Base-by-base conservation (phyloP, 169 alveolate genomes). In the Pseudocohnilembus persalinus region DNA sequence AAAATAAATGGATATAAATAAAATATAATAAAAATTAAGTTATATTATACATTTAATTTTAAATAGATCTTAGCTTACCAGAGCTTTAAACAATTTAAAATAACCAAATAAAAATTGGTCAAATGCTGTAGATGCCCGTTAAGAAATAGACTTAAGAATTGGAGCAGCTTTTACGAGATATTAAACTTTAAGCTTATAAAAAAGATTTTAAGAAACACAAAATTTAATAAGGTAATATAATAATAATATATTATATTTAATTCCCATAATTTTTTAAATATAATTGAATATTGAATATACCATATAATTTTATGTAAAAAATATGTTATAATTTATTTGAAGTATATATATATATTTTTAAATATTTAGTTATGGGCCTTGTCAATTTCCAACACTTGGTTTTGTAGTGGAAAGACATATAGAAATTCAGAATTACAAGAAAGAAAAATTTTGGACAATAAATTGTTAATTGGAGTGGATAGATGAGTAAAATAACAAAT, bases 381-480 rank as follows among this genome's bases (percentile, higher is more conserved):
- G 99, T 87, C 99, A 99, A 92, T 96, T 99, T 79, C 99, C 99
- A 4, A 99, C 99, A 27, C 94, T 99, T 63, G 99, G 99, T 24
- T 98, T 99, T 88, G 98, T 99, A 27, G 99, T 98, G n/a, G 97
- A 98, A 73, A 94, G 99, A 91, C 97, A 91, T 74, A 83, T 94
- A 80, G 96, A 96, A 85, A 97, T 98, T 25, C 92, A 96, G 83
- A 93, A 96, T 79, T 99, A 98, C 89, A 90, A 85, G 29, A 90
- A 97, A 29, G 99, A 98, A 89, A 89, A 92, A 35, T 98, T 93
- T 88, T 99, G 99, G 99, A 88, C 95, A 34, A 94, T 99, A 31
- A 92, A 77, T 34, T 91, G 77, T 77, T 92, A 80, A 32, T 82
- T 20, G 84, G 80, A 49, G 77, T 89, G 80, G 90, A 77, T 74